Percentiles rank a stretch among this genome's conserved stretches.
These are phyloP conservation scores for Patellifolia procumbens DNA, from an alignment of 179 eudicot genomes.

Conservation along the genomic window DNA sequence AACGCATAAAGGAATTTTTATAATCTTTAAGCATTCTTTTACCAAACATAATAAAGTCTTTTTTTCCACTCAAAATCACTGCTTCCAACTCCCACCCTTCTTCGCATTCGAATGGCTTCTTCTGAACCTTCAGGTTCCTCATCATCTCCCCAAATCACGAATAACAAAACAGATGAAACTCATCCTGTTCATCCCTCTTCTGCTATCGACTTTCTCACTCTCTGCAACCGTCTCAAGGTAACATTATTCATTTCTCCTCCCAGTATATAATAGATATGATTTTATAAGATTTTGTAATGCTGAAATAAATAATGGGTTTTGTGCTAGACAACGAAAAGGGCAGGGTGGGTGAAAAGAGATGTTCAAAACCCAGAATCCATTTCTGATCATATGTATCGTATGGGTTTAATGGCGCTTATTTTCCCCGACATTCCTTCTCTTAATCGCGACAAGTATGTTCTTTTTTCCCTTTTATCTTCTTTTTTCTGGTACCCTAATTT, in stretches of 20 bases:
- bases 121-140: conserved; percentile 18
- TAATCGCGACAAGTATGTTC: conserved; percentile 75
- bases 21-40: too few species aligned
- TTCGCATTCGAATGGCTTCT: conserved; percentile 38
- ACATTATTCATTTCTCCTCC: neutral
- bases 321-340: conserved; percentile 73
- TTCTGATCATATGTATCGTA: conserved; percentile 94
- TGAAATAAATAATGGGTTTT: conserved; percentile 16
- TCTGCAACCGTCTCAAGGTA: conserved; percentile 90
- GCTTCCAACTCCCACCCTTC: conserved; percentile 8
- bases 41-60: too few species aligned
- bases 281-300: neutral
- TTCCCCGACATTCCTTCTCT: conserved; percentile 78
- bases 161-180: conserved; percentile 3
- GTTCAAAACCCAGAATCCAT: conserved; percentile 81
- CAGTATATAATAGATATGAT: neutral
- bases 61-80: conserved; percentile 1
- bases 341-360: conserved; percentile 78
- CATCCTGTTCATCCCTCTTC: conserved; percentile 62
- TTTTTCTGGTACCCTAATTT: conserved; percentile 5
- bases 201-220: conserved; percentile 86
- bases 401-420: conserved; percentile 94
- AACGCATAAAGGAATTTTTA: too few species aligned
- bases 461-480: neutral
- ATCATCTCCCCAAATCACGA: neutral